A percentile compares a stretch with the other conserved stretches of the same genome.
Evolutionary conservation across 139 green algal genomes (phyloP).

Genomic region (Microglena sp.): DNA sequence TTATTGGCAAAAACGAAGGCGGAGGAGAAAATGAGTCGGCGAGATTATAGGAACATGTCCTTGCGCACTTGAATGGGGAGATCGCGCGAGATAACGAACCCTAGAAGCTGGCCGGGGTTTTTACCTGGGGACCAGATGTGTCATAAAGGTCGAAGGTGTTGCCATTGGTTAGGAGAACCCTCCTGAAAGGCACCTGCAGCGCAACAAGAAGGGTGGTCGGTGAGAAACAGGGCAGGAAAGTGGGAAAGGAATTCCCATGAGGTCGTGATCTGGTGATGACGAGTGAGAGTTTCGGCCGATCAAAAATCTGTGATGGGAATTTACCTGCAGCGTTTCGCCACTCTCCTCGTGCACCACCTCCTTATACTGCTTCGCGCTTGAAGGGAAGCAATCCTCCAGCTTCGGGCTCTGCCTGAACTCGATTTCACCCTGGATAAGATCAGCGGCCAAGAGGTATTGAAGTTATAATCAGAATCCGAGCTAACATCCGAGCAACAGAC

Average conservation of each 20-base stretch:
- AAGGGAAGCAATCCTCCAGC: slow-evolving; percentile 76
- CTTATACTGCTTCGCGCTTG: slow-evolving; percentile 61
- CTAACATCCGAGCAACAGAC: neutral
- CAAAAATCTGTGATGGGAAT: neutral
- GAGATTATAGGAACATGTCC: neutral
- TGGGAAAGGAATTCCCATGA: neutral
- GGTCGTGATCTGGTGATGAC: neutral
- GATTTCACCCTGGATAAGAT: slow-evolving; percentile 29
- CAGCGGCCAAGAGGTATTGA: neutral
- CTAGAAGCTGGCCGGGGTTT: neutral
- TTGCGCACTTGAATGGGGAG: neutral
- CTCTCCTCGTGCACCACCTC: slow-evolving; percentile 41
- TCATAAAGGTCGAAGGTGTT: slow-evolving; percentile 82
- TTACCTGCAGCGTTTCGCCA: slow-evolving; percentile 22
- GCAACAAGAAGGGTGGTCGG: neutral
- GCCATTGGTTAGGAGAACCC: slow-evolving; percentile 69
- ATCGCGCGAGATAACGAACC: neutral
- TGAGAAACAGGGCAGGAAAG: neutral
- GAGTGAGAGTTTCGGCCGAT: neutral
- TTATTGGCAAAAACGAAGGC: neutral
- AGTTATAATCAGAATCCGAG: neutral
- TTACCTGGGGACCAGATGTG: slow-evolving; percentile 76
- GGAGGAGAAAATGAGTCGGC: neutral
- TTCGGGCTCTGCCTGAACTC: slow-evolving; percentile 60
- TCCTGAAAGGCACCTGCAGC: slow-evolving; percentile 71